Evolutionary conservation across 257 asterid species (phyloP).

Genomic region (Jacaranda copaia): DNA sequence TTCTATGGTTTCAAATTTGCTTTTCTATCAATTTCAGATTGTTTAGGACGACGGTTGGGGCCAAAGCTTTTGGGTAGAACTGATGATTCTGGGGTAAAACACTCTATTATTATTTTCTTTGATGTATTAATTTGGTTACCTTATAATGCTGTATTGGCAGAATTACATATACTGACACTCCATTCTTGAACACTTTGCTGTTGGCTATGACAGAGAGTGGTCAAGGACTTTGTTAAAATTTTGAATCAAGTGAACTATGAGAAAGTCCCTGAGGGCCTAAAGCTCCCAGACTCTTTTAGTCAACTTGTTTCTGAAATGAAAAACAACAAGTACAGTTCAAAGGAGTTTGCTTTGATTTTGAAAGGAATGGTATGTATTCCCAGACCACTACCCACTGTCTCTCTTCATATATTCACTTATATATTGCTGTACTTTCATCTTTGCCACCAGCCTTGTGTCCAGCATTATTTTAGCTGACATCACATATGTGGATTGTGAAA

Average conservation of each 20-base stretch:
- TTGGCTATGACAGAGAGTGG: slow-evolving; percentile 68
- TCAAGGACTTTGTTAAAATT: slow-evolving; percentile 78
- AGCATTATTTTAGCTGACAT: slow-evolving; percentile 25
- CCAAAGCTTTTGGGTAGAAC: slow-evolving; percentile 87
- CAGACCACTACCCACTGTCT: slow-evolving; percentile 22
- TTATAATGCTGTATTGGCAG: neutral
- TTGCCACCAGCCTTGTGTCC: slow-evolving; percentile 31
- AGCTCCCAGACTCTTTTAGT: slow-evolving; percentile 84
- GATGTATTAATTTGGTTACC: slow-evolving; percentile 21
- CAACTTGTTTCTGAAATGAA: slow-evolving; percentile 91
- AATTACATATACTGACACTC: slow-evolving; percentile 22
- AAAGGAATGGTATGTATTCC: slow-evolving; percentile 85
- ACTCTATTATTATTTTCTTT: neutral
- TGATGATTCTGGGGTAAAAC: slow-evolving; percentile 87
- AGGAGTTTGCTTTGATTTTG: slow-evolving; percentile 81
- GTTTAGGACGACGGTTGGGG: slow-evolving; percentile 94
- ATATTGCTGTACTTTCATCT: slow-evolving; percentile 2
- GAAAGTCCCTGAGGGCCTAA: slow-evolving; percentile 76
- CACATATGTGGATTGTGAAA: slow-evolving; percentile 16
- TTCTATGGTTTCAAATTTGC: slow-evolving; percentile 29
- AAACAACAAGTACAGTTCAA: slow-evolving; percentile 68
- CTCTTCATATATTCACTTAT: slow-evolving; percentile 14
- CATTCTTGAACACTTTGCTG: slow-evolving; percentile 10
- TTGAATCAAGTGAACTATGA: slow-evolving; percentile 86
- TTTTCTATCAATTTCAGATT: slow-evolving; percentile 64